Base-by-base conservation (phyloP, 1,284 basidiomycete genomes). In the Microbotryum intermedium region DNA sequence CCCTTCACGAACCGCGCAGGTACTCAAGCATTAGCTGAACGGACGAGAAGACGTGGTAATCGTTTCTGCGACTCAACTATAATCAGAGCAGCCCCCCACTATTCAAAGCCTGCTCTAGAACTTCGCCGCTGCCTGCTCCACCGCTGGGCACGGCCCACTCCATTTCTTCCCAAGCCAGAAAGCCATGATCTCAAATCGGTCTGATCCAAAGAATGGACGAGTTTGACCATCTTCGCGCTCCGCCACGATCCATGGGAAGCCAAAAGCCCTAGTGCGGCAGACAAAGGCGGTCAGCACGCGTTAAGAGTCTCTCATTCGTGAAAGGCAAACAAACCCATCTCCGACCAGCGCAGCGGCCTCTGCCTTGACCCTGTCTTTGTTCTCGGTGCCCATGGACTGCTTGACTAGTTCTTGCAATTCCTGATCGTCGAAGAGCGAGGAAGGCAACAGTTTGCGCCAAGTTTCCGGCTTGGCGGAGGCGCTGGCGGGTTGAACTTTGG, bases 151-250 rank as follows among this genome's bases (percentile, higher is more conserved):
- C 25, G 65, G 62, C 1, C 66, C 66, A 20, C 55, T 25, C 59
- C 59, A 67, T 11, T 46, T 25, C 48, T 65, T 62, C 26, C 59
- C 57, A 20, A 67, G 61, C 46, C 48, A 61, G 49, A 57, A 67
- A 5, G 66, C 60, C 28, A 67, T 67, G 11, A 55, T 45, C 39
- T 67, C 66, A 53, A 67, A 65, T 7, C 66, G 60, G 55, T 67
- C 66, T 23, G 60, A 48, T 4, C 66, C 66, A n/a, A 62, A 67
- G 55, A 67, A 62, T 16, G 34, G 28, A 5, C 51, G 47, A 46
- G 51, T 57, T 29, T 57, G 21, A 9, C 66, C 66, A 13, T 47
- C 48, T 2, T 57, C 57, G 23, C 57, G 57, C 55, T 60, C 45
- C 28, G 59, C 53, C 3, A 58, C 25, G 18, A 67, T 65, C 66